Conservation (phyloP, 768 basidiomycete genomes). For the Mycena metata region DNA sequence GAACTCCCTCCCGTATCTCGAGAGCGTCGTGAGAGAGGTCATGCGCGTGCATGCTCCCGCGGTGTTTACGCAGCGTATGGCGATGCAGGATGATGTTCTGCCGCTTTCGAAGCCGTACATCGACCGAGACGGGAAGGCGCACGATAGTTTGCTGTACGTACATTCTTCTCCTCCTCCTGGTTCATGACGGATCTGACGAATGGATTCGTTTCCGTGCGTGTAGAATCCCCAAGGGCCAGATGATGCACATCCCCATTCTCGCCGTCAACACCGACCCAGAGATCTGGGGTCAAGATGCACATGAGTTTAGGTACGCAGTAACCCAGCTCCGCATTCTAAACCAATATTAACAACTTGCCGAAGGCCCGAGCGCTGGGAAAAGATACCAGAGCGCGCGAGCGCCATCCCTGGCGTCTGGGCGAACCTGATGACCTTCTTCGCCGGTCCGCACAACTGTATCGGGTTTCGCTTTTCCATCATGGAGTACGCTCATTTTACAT, state of each 20-base stretch:
- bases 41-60: conserved; percentile 70
- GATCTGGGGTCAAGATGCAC: conserved; percentile 14
- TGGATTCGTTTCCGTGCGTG: not conserved
- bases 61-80: conserved; percentile 55
- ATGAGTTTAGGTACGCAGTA: conserved; percentile 22
- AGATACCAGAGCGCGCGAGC: conserved; percentile 6
- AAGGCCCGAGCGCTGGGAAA: conserved; percentile 37
- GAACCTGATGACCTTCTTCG: conserved; percentile 26
- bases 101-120: conserved; percentile 62
- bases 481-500: conserved; percentile 48
- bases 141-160: conserved; percentile 50
- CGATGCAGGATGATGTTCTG: conserved; percentile 66
- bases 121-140: conserved; percentile 57
- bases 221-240: conserved; percentile 61
- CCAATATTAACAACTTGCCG: not conserved
- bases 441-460: conserved; percentile 69
- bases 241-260: conserved; percentile 63
- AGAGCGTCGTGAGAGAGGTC: conserved; percentile 67
- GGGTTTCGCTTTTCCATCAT: conserved; percentile 78
- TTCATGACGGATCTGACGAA: not conserved
- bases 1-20: conserved; percentile 54
- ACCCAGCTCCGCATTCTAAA: no score
- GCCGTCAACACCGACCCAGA: conserved; percentile 64
- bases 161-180: not conserved
- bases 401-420: conserved; percentile 23